Percentiles rank a stretch among this genome's conserved stretches.
phyloP scores from a whole-genome alignment of 208 protist genomes.

The Leishmania mexicana region DNA sequence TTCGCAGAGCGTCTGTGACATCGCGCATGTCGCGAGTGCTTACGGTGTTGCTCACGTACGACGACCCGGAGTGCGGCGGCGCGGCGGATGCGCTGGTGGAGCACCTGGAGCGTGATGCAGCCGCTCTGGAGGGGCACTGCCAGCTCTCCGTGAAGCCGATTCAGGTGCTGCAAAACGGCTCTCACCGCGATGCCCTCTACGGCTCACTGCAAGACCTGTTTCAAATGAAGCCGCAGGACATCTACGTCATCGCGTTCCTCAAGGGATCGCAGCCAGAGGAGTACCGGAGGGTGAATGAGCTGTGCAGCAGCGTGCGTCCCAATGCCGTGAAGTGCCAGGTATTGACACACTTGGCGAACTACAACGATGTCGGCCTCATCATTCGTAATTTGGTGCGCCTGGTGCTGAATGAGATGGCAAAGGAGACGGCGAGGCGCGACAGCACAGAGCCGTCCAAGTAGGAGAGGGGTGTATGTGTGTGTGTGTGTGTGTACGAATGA shows the following conservation, averaged over 20 bases:
- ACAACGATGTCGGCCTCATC: conserved; percentile 82
- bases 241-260: conserved; percentile 81
- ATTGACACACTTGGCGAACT: conserved; percentile 84
- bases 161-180: conserved; percentile 57
- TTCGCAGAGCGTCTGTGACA: background rate
- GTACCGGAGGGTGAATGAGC: conserved; percentile 72
- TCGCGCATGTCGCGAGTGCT: conserved; percentile 46
- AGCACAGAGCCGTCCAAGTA: conserved; percentile 7
- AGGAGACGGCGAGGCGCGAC: conserved; percentile 9
- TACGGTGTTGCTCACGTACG: conserved; percentile 82
- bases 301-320: conserved; percentile 75
- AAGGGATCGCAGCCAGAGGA: conserved; percentile 84
- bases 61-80: conserved; percentile 88
- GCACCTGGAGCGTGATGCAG: conserved; percentile 73
- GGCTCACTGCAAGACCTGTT: conserved; percentile 72
- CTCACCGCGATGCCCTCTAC: conserved; percentile 78
- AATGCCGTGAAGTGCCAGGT: conserved; percentile 66
- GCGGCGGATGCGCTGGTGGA: conserved; percentile 83
- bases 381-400: conserved; percentile 84
- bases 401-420: conserved; percentile 70
- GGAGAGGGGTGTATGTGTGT: background rate
- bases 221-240: conserved; percentile 74
- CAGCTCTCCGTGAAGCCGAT: conserved; percentile 71
- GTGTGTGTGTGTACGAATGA: background rate
- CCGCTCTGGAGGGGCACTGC: conserved; percentile 45